phyloP scores from a whole-genome alignment of 1,284 basidiomycete species.

The Ganoderma boninense region DNA sequence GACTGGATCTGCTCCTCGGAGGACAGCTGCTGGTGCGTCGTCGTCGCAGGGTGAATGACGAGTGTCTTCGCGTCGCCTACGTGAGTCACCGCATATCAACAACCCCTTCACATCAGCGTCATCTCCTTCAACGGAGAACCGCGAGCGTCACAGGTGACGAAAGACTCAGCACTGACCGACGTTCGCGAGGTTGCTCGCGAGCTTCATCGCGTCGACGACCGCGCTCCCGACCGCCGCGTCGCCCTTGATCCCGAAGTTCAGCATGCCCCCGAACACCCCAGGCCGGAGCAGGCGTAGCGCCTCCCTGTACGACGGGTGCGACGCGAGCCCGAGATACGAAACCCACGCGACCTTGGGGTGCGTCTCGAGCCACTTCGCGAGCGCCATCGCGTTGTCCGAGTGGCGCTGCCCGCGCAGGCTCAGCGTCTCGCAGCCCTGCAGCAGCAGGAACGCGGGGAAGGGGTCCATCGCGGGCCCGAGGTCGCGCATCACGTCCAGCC shows the following conservation, averaged over 20 bases:
- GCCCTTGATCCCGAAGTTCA: constrained; percentile 86
- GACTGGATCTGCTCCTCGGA: constrained; percentile 72
- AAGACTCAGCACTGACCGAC: constrained; percentile 56
- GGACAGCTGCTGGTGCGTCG: constrained; percentile 85
- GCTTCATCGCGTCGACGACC: constrained; percentile 78
- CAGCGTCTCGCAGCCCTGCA: constrained; percentile 89
- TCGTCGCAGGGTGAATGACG: constrained; percentile 51
- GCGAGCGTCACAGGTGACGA: neutral
- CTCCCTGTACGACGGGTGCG: constrained; percentile 68
- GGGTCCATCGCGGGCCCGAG: constrained; percentile 82
- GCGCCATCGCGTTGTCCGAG: constrained; percentile 75
- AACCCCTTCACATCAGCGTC: neutral
- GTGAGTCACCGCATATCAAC: neutral
- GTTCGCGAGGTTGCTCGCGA: constrained; percentile 82
- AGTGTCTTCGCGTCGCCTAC: constrained; percentile 8
- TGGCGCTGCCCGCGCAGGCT: constrained; percentile 84
- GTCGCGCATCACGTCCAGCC: constrained; percentile 81
- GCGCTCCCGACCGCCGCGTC: constrained; percentile 65
- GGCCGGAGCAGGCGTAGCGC: constrained; percentile 69
- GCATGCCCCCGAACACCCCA: constrained; percentile 76
- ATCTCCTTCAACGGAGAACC: too few species aligned
- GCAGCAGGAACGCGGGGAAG: constrained; percentile 84
- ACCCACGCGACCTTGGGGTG: constrained; percentile 85
- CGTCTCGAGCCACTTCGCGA: constrained; percentile 78
- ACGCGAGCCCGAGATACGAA: constrained; percentile 78